Conservation (phyloP, 495 filamentous ascomycete genomes). For the Hypomontagnella monticulosa region DNA sequence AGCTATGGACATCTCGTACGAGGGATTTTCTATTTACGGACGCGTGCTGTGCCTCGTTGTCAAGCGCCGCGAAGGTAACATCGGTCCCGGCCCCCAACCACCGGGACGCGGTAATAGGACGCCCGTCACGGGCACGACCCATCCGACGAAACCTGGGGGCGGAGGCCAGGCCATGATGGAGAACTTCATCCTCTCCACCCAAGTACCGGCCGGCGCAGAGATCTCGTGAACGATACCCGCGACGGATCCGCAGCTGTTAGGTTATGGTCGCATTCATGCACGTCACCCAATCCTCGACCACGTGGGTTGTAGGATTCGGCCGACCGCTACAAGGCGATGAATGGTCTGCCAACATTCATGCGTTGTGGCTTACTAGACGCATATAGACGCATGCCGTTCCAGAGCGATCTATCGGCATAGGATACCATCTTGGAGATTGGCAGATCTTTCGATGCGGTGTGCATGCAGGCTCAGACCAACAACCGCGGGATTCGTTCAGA, state of each 20-base stretch:
- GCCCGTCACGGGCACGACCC: slow-evolving; percentile 40
- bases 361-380: slow-evolving; percentile 34
- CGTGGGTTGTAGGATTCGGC: slow-evolving; percentile 37
- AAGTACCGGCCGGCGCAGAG: slow-evolving; percentile 60
- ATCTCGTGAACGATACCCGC: slow-evolving; percentile 35
- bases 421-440: slow-evolving; percentile 22
- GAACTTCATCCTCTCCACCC: slow-evolving; percentile 86
- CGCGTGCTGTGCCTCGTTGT: slow-evolving; percentile 90
- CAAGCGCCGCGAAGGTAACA: slow-evolving; percentile 62
- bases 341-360: slow-evolving; percentile 11
- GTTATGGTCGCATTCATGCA: slow-evolving; percentile 36
- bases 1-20: slow-evolving; percentile 82
- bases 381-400: slow-evolving; percentile 22
- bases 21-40: slow-evolving; percentile 94
- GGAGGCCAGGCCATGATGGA: slow-evolving; percentile 85
- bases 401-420: slow-evolving; percentile 31
- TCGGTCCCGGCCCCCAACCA: slow-evolving; percentile 36
- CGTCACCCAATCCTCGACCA: slow-evolving; percentile 40
- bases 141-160: slow-evolving; percentile 45
- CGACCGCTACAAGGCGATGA: slow-evolving; percentile 3
- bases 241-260: slow-evolving; percentile 22
- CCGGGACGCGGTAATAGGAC: slow-evolving; percentile 39
- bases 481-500: not conserved
- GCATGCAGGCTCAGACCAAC: slow-evolving; percentile 12
- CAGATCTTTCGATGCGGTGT: slow-evolving; percentile 22